These are phyloP conservation scores for Poa pratensis DNA, from an alignment of 176 grass and related monocot species.

Conservation along the genomic window DNA sequence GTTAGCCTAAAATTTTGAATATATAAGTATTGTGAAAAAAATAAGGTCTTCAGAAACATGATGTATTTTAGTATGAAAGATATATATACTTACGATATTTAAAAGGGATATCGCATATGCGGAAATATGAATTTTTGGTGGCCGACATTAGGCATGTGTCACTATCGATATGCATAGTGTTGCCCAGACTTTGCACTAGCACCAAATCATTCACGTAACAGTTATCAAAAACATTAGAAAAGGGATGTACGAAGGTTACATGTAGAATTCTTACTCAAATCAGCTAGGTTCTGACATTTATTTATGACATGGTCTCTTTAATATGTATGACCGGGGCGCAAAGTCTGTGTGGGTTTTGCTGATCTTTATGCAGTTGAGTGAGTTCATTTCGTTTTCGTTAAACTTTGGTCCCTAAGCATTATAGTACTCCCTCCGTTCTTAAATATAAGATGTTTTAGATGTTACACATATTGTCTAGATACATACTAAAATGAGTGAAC, in stretches of 20 bases:
- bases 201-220: background rate
- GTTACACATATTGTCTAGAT: too few relatives aligned
- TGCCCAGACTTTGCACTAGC: background rate
- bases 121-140: background rate
- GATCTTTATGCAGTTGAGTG: background rate
- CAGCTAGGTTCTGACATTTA: background rate
- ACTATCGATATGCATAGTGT: background rate
- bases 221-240: background rate
- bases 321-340: background rate
- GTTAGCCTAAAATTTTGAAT: too few relatives aligned
- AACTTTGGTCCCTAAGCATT: background rate
- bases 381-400: background rate
- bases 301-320: conserved; percentile 13
- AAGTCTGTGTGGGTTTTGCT: background rate
- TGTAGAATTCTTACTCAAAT: background rate
- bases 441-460: too few relatives aligned
- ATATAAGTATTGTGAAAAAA: too few relatives aligned
- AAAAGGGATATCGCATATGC: too few relatives aligned
- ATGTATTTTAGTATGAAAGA: too few relatives aligned
- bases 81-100: too few relatives aligned
- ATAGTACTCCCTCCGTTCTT: too few relatives aligned
- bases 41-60: too few relatives aligned
- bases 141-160: conserved; percentile 30
- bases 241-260: background rate
- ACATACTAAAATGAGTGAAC: too few relatives aligned